These are phyloP conservation scores for Rutstroemia sp. DNA, from an alignment of 2,329 filamentous ascomycete genomes.

Conservation along the genomic window DNA sequence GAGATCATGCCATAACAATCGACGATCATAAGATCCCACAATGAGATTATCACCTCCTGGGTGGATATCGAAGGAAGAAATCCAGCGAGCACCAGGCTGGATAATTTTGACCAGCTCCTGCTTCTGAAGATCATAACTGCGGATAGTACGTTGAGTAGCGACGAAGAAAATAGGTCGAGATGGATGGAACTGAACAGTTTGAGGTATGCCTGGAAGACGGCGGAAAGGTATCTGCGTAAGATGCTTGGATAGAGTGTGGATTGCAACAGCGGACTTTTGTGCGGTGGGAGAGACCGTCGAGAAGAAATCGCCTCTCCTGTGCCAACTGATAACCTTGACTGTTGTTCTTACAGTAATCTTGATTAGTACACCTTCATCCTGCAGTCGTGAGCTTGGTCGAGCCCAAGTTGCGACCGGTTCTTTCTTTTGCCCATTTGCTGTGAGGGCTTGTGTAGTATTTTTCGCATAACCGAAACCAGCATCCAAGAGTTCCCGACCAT, in stretches of 20 bases:
- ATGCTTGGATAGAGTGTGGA: conserved; percentile 93
- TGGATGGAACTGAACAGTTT: conserved; percentile 91
- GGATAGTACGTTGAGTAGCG: conserved; percentile 86
- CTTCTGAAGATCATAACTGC: conserved; percentile 86
- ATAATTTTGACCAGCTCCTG: conserved; percentile 90
- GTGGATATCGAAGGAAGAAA: conserved; percentile 89
- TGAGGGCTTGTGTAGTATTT: conserved; percentile 47
- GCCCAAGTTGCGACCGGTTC: conserved; percentile 75
- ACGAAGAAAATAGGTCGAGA: conserved; percentile 91
- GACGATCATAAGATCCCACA: conserved; percentile 88
- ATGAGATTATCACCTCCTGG: conserved; percentile 90
- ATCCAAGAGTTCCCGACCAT: conserved; percentile 71
- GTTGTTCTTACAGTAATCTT: conserved; percentile 72
- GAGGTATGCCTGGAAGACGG: conserved; percentile 63
- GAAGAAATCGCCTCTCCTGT: conserved; percentile 89
- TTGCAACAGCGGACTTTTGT: conserved; percentile 73
- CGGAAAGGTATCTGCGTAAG: conserved; percentile 93
- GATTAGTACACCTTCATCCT: conserved; percentile 71
- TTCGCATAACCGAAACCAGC: conserved; percentile 92
- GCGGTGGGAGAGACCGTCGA: conserved; percentile 81
- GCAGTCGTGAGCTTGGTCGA: conserved; percentile 65
- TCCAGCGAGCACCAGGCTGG: conserved; percentile 90
- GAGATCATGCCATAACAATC: conserved; percentile 93
- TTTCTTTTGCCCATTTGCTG: conserved; percentile 55
- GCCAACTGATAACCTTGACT: conserved; percentile 88